Percentiles rank a stretch among this genome's conserved stretches.
Evolutionary conservation across 495 filamentous ascomycete genomes (phyloP).

Genomic region (Talaromyces adpressus): DNA sequence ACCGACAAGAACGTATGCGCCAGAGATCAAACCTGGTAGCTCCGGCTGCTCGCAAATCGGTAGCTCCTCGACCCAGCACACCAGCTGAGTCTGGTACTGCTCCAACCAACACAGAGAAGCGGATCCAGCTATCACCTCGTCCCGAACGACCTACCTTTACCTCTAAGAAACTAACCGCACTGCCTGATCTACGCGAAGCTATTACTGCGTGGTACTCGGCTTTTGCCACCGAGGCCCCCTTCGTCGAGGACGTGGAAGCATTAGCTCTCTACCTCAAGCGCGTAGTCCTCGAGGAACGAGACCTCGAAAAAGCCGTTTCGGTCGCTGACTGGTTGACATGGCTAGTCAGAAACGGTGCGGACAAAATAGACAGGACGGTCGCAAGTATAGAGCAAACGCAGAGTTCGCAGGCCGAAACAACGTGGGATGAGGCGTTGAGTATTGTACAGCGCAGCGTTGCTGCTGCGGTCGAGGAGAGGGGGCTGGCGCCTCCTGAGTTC

Average conservation of each 20-base stretch:
- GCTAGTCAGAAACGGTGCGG: slow-evolving; percentile 50
- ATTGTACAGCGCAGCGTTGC: slow-evolving; percentile 52
- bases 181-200: slow-evolving; percentile 53
- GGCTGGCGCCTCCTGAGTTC: slow-evolving; percentile 41
- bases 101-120: slow-evolving; percentile 24
- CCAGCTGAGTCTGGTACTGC: slow-evolving; percentile 9
- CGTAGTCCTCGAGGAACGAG: slow-evolving; percentile 64
- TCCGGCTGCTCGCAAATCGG: slow-evolving; percentile 7
- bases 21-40: slow-evolving; percentile 30
- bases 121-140: slow-evolving; percentile 41
- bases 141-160: slow-evolving; percentile 59
- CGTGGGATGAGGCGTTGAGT: slow-evolving; percentile 48
- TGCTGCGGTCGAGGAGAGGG: slow-evolving; percentile 52
- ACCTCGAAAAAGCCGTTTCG: slow-evolving; percentile 66
- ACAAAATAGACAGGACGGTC: slow-evolving; percentile 16
- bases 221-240: slow-evolving; percentile 63
- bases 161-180: slow-evolving; percentile 42
- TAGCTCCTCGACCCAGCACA: slow-evolving; percentile 11
- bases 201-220: slow-evolving; percentile 61
- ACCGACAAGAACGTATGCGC: slow-evolving; percentile 48
- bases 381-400: background rate
- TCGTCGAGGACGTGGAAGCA: slow-evolving; percentile 66
- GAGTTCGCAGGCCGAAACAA: slow-evolving; percentile 10
- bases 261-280: slow-evolving; percentile 59
- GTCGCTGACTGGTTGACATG: slow-evolving; percentile 66